phyloP scores from a whole-genome alignment of 2,329 filamentous ascomycete species.

The Amesomyces nigricolor region DNA sequence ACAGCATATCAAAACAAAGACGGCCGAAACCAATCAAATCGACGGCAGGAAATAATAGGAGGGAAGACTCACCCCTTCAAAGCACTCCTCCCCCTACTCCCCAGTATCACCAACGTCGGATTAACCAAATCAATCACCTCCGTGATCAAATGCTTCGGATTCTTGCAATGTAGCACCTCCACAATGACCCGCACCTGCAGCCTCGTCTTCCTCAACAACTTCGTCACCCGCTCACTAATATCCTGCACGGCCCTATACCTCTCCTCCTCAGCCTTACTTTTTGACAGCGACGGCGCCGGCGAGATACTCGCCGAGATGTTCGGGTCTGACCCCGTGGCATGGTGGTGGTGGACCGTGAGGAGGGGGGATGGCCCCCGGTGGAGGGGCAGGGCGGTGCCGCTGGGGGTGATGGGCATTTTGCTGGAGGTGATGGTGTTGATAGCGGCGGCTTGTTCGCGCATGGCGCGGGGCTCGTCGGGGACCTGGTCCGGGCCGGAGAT shows the following conservation, averaged over 20 bases:
- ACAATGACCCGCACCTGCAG: constrained; percentile 90
- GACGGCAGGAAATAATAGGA: neutral
- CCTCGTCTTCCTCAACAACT: constrained; percentile 80
- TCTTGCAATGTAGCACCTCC: constrained; percentile 98
- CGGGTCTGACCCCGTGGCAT: constrained; percentile 26
- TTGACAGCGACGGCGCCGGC: constrained; percentile 41
- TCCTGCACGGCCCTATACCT: constrained; percentile 73
- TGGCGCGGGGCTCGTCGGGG: constrained; percentile 67
- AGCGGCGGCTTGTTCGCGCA: constrained; percentile 68
- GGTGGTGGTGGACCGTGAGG: constrained; percentile 10
- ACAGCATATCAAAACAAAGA: no score
- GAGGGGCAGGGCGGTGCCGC: constrained; percentile 30
- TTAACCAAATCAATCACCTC: constrained; percentile 93
- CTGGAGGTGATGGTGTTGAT: constrained; percentile 57
- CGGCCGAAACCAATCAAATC: neutral
- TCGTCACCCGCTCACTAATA: constrained; percentile 80
- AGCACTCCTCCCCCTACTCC: constrained; percentile 83
- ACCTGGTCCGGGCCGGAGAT: constrained; percentile 49
- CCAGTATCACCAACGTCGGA: constrained; percentile 88
- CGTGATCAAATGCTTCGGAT: constrained; percentile 89
- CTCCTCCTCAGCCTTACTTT: constrained; percentile 66
- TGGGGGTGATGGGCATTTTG: constrained; percentile 31
- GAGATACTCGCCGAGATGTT: constrained; percentile 34
- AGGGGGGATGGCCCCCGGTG: constrained; percentile 32
- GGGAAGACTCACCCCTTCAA: constrained; percentile 71